Base-by-base conservation (phyloP, 108 stramenopile genomes). In the Cylindrotheca closterium region DNA sequence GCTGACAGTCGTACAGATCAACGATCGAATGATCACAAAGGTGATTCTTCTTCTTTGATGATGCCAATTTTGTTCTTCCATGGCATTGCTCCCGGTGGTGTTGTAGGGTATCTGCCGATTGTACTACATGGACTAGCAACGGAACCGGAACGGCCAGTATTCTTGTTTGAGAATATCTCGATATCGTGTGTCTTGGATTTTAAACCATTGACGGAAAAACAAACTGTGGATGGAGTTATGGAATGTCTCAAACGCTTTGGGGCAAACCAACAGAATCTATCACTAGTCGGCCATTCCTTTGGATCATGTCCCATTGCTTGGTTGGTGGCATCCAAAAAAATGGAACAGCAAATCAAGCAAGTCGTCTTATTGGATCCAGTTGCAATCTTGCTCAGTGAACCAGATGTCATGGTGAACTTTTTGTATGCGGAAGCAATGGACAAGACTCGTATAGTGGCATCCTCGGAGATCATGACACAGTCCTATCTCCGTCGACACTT, bases 201-300 rank as follows among this genome's bases (percentile, higher is more conserved):
- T 29, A 63, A 85, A 57, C 60, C 77, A 4, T 37, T 82, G 7
- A 66, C 79, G 17, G 86, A 89, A 62, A 58, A 78, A 37, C 75
- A 87, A 53, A 83, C 81, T 2, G 78, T 89, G n/a, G 60, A 73
- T 30, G 93, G 86, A 24, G 74, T 94, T 23, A 18, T 66, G 30
- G 86, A 94, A 46, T 79, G 76, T 8, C 45, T 79, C 25, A 49
- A 32, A 2, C 2, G 4, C 19, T 15, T 46, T 24, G 5, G 32
- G 19, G 19, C 51, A 0, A 33, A 34, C 8, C 27, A 52, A 23
- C 26, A 57, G 27, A 67, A 70, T 30, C 48, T 90, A 1, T 56
- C 68, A n/a, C 31, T 93, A 0, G 70, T 81, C 21, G 91, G 93
- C 0, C 95, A 96, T 79, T 91, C 89, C n/a, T 87, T 96, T 65